A percentile compares a stretch with the other conserved stretches of the same genome.
Evolutionary conservation across 2,329 filamentous ascomycete genomes (phyloP).

Genomic region (Aspergillus ibericus): DNA sequence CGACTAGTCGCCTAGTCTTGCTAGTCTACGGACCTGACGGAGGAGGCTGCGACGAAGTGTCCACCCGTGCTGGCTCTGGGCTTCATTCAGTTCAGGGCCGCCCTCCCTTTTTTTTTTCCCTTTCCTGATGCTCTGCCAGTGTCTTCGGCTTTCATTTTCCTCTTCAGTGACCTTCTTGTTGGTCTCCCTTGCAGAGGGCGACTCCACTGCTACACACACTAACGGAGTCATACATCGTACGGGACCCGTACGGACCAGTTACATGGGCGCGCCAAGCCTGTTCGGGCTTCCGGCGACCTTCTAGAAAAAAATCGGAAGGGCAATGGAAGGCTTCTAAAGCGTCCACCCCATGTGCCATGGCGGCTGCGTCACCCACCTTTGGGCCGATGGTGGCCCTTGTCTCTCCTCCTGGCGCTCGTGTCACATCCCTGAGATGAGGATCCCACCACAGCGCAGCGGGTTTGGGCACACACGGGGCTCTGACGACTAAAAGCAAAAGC

Average conservation of each 20-base stretch:
- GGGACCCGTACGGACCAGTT: neutral
- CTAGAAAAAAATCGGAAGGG: conserved; percentile 20
- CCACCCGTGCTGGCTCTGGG: neutral
- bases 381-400: conserved; percentile 15
- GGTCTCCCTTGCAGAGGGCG: conserved; percentile 8
- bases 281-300: conserved; percentile 23
- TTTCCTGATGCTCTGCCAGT: too few species aligned
- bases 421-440: conserved; percentile 7
- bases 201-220: conserved; percentile 19
- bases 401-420: conserved; percentile 9
- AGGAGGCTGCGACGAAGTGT: conserved; percentile 14
- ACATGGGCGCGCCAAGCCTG: conserved; percentile 15
- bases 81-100: neutral
- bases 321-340: conserved; percentile 18
- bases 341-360: conserved; percentile 14
- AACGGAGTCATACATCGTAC: conserved; percentile 17
- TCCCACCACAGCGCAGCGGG: neutral
- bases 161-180: conserved; percentile 4
- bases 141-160: conserved; percentile 4
- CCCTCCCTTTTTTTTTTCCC: neutral
- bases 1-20: conserved; percentile 15
- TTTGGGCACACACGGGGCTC: neutral
- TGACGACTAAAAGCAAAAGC: neutral
- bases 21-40: conserved; percentile 17
- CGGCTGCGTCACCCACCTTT: conserved; percentile 15